Evolutionary conservation across 2,329 filamentous ascomycete genomes (phyloP).

Genomic region (Triangularia verruculosa): DNA sequence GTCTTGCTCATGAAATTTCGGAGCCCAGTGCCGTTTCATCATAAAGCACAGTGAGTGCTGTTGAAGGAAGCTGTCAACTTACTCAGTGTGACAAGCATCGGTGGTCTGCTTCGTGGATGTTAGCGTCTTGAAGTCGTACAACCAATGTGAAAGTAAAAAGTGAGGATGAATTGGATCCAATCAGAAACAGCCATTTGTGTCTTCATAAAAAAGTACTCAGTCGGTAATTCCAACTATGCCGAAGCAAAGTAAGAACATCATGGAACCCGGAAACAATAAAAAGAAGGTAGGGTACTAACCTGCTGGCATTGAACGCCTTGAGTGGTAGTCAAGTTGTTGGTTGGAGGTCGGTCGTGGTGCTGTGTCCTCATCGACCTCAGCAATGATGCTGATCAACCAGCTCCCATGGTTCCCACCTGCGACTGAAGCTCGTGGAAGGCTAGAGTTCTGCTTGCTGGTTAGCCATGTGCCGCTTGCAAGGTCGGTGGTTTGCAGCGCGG

Average conservation of each 20-base stretch:
- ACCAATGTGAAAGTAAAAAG: conserved; percentile 21
- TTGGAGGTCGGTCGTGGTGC: neutral
- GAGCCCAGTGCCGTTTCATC: conserved; percentile 99
- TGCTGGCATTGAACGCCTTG: conserved; percentile 23
- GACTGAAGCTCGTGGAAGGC: conserved; percentile 14
- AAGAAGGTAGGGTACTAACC: conserved; percentile 24
- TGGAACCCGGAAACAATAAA: conserved; percentile 22
- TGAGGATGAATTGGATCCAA: conserved; percentile 31
- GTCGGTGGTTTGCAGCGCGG: conserved; percentile 13
- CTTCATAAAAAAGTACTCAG: conserved; percentile 66
- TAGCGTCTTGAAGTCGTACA: conserved; percentile 18
- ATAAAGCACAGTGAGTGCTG: conserved; percentile 38
- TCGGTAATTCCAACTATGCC: conserved; percentile 96
- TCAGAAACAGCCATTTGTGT: conserved; percentile 88
- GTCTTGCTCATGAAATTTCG: conserved; percentile 76
- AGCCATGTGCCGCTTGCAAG: conserved; percentile 16
- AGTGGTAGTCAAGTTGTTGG: neutral
- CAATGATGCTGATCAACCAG: conserved; percentile 4
- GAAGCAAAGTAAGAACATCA: conserved; percentile 69
- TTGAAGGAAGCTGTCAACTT: conserved; percentile 15
- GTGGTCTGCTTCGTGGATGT: conserved; percentile 18
- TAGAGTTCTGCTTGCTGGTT: conserved; percentile 30
- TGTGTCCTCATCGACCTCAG: neutral
- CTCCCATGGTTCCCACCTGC: neutral
- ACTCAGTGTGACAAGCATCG: conserved; percentile 9